Conservation (phyloP, 306 rosid species). For the Lupinus albus region DNA sequence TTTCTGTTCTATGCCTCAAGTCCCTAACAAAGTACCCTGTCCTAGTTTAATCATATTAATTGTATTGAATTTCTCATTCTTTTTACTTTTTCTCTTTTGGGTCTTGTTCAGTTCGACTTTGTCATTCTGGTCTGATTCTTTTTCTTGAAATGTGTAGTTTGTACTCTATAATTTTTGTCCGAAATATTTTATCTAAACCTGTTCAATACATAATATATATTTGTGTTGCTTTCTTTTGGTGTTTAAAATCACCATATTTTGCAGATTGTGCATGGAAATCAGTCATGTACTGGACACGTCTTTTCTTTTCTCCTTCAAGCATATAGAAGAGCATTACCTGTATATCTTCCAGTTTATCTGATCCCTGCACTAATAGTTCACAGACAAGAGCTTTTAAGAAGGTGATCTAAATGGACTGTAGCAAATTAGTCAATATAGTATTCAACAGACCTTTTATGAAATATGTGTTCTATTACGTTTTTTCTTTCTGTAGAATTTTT, state of each 20-base stretch:
- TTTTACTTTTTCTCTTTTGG: no score
- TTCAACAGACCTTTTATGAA: constrained; percentile 20
- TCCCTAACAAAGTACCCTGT: constrained; percentile 3
- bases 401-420: constrained; percentile 50
- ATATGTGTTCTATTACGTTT: background rate
- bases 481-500: background rate
- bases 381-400: constrained; percentile 74
- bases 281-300: constrained; percentile 72
- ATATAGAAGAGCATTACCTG: constrained; percentile 89
- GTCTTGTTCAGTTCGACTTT: background rate
- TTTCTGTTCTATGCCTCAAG: constrained; percentile 1
- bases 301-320: constrained; percentile 80
- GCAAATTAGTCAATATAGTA: background rate
- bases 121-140: constrained; percentile 14
- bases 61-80: constrained; percentile 12
- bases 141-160: constrained; percentile 24
- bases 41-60: constrained; percentile 29
- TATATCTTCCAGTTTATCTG: constrained; percentile 91
- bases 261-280: constrained; percentile 92
- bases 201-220: constrained; percentile 19
- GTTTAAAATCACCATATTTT: constrained; percentile 34
- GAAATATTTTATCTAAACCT: constrained; percentile 19
- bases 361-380: constrained; percentile 93
- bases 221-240: background rate
- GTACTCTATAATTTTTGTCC: constrained; percentile 4